Evolutionary conservation across 2,329 filamentous ascomycete genomes (phyloP).

Genomic region (Talaromyces piceae): DNA sequence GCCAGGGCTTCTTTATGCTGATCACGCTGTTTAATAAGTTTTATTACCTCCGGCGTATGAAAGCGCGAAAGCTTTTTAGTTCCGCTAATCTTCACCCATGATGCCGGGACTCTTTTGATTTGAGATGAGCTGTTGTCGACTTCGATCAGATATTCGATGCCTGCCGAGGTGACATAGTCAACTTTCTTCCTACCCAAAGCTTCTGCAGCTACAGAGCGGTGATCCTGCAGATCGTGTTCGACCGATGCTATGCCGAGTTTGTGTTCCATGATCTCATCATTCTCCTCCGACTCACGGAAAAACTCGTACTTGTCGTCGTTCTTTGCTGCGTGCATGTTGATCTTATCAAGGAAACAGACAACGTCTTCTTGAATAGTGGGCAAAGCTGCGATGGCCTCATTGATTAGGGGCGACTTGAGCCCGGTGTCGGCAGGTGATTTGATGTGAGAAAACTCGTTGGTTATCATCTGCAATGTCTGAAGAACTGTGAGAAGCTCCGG

Average conservation of each 20-base stretch:
- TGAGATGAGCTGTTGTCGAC: constrained; percentile 65
- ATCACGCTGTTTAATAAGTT: constrained; percentile 76
- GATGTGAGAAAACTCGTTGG: constrained; percentile 65
- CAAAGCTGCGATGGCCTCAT: constrained; percentile 64
- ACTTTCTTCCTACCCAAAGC: constrained; percentile 67
- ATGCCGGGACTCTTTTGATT: constrained; percentile 81
- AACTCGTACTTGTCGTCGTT: constrained; percentile 90
- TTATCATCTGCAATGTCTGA: constrained; percentile 75
- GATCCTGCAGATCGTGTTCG: constrained; percentile 77
- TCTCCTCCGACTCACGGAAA: constrained; percentile 81
- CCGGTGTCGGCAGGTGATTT: constrained; percentile 59
- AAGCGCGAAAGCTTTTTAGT: constrained; percentile 91
- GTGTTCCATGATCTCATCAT: constrained; percentile 78
- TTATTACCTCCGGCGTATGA: constrained; percentile 84
- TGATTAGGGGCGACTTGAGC: constrained; percentile 64
- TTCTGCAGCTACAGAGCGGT: constrained; percentile 62
- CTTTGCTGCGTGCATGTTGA: constrained; percentile 75
- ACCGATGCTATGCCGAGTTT: constrained; percentile 88
- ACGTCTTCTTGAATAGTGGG: constrained; percentile 70
- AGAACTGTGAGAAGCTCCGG: constrained; percentile 79
- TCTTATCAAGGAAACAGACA: constrained; percentile 68
- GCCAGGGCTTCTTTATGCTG: constrained; percentile 91
- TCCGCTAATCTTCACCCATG: constrained; percentile 89
- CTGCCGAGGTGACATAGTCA: constrained; percentile 73
- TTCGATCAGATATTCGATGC: constrained; percentile 92